Evolutionary conservation across 176 grass and related monocot species (phyloP), one percentile per base, ranked within the genome.

Genomic region (Saccharum officinarum): DNA sequence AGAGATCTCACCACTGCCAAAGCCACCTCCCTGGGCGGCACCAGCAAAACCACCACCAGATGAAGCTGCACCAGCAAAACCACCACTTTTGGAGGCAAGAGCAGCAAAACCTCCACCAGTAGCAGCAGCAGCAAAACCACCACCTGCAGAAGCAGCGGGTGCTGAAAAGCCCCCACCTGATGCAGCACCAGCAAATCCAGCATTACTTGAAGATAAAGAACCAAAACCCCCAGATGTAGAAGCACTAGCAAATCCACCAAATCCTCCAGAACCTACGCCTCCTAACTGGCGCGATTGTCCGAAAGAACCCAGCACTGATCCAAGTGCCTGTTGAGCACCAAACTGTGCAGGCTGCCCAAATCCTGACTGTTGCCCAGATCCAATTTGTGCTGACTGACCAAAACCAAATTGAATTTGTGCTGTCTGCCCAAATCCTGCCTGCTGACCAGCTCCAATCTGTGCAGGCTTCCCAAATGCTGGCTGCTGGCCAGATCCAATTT

Each of bases 271-370:
- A 66, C 78, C 75, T 70, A 93, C 83, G 18, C 91, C 83, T 90
- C 95, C 95, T 67, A 95, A 64, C 75, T 98, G 96, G 47, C 93
- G 96, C 26, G 96, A 94, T 85, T 98, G 93, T 83, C 96, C 96
- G 81, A 95, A 98, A 88, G 96, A 78, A 83, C 96, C 93, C 42
- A 98, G 87, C 82, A 95, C 96, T 65, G 91, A 95, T 72, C 96
- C 96, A 89, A 98, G 93, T 0, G 75, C 93, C 80, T 98, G 96
- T 82, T 94, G 92, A 74, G 89, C 64, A 85, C 86, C 94, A 84
- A 95, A 84, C 33, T 93, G 94, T 79, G 94, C 73, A 78, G 87
- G 93, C 40, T 93, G 85, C 41, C 89, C 92, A 88, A 98, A 98
- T 41, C 95, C 92, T 83, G 87, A 82, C 46, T 59, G 84, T 60